Base-by-base conservation (phyloP, 2,329 filamentous ascomycete genomes). In the Aspergillus nomiae region DNA sequence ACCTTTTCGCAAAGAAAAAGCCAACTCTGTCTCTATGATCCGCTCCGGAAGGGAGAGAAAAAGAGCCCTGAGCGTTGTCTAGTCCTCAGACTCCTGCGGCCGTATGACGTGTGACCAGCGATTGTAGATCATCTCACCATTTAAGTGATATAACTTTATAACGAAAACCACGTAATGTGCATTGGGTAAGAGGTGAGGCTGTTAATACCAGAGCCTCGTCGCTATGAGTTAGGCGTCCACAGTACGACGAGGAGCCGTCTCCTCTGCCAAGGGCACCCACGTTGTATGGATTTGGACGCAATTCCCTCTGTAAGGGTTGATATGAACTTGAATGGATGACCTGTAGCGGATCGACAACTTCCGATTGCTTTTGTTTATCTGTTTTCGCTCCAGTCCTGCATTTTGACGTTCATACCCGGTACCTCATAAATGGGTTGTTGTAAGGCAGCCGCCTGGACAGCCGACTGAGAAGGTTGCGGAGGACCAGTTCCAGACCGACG, bases 401-500 rank as follows among this genome's bases (percentile, higher is more conserved):
- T 73, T 63, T 79, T 78, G 41, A 77, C 73, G 61, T 74, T 74
- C 66, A 68, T 68, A 32, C 70, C 67, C 5, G 73, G 67, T 26
- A 61, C 63, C 46, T 76, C 74, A 28, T 69, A 69, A 43, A 74
- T 71, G 16, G 76, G 71, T 56, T 77, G 75, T 59, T 76, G 76
- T 51, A 78, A 62, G 24, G 71, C 64, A 16, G 73, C 75, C 14
- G 73, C 69, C 56, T 78, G 76, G 26, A 80, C 70, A 16, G 75
- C 67, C 6, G 74, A 72, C 21, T 71, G 77, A 6, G 78, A 78
- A 5, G 78, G 78, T 26, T 75, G 71, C 16, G 81, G 81, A 36
- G 81, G 86, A 2, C 87, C 87, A 11, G 87, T 89, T 4, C 87
- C 87, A 61, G 85, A 86, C 60, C 87, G 82, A 69, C 87, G 82